phyloP scores from a whole-genome alignment of 257 asterid species.

The Marsdenia floribunda region DNA sequence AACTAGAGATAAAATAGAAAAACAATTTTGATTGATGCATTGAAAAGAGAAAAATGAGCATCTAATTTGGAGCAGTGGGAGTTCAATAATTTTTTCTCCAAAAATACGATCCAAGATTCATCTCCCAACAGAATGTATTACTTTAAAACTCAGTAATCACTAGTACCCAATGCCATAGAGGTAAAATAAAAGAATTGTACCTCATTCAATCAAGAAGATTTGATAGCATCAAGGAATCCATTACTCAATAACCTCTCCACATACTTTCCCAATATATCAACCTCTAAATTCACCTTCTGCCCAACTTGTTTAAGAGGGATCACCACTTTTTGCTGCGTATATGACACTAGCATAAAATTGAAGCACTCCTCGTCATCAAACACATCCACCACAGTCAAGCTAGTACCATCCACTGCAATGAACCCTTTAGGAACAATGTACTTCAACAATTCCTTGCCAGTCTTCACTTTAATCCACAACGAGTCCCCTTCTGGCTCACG shows the following conservation, averaged over 20 bases:
- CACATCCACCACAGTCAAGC: constrained; percentile 86
- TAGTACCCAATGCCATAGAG: background rate
- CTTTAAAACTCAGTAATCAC: background rate
- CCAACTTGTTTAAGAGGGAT: constrained; percentile 73
- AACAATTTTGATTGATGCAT: too few species aligned
- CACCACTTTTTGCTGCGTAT: constrained; percentile 71
- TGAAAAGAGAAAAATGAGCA: too few species aligned
- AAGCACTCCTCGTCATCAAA: constrained; percentile 65
- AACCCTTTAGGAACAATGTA: constrained; percentile 86
- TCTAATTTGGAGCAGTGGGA: too few species aligned
- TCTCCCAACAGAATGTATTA: background rate
- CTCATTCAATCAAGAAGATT: constrained; percentile 26
- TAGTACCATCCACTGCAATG: constrained; percentile 78
- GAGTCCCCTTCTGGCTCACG: constrained; percentile 65
- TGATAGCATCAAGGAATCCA: constrained; percentile 50
- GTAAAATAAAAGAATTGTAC: background rate
- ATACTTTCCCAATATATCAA: constrained; percentile 84
- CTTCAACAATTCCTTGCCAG: constrained; percentile 47
- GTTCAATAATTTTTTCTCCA: background rate
- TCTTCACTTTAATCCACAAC: constrained; percentile 71
- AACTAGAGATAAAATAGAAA: too few species aligned
- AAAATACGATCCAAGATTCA: background rate
- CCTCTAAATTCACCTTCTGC: constrained; percentile 86
- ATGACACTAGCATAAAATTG: constrained; percentile 70
- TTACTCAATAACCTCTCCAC: constrained; percentile 70